A percentile compares a stretch with the other conserved stretches of the same genome.
Conservation (phyloP, 352 stramenopile genomes). For the Poterioochromonas sp. region DNA sequence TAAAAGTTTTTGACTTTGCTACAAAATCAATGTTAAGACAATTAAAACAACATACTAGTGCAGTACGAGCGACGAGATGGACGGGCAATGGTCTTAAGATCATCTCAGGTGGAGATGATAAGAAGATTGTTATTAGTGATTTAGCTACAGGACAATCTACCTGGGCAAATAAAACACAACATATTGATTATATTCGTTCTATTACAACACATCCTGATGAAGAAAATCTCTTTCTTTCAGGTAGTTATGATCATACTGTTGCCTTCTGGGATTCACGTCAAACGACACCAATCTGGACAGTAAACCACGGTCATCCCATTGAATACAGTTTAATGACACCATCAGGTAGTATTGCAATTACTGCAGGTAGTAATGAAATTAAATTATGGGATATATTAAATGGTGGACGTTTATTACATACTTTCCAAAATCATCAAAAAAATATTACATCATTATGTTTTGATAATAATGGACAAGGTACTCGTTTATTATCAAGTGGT, state of each 20-base stretch:
- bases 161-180: conserved; percentile 55
- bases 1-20: conserved; percentile 70
- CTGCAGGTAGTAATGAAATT: conserved; percentile 66
- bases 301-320: conserved; percentile 68
- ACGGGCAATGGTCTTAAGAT: conserved; percentile 68
- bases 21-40: conserved; percentile 67
- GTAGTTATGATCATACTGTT: conserved; percentile 78
- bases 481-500: conserved; percentile 71
- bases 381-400: conserved; percentile 83
- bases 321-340: conserved; percentile 67
- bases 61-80: conserved; percentile 65
- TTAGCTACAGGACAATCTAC: conserved; percentile 65
- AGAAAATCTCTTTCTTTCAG: conserved; percentile 65
- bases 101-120: conserved; percentile 75
- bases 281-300: conserved; percentile 51
- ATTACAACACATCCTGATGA: conserved; percentile 48
- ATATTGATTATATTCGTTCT: conserved; percentile 72
- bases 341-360: conserved; percentile 52
- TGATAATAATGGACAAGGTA: conserved; percentile 60
- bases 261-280: conserved; percentile 74
- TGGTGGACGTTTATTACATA: conserved; percentile 66
- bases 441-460: conserved; percentile 77
- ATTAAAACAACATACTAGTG: conserved; percentile 67
- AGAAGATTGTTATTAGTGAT: conserved; percentile 73
- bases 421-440: conserved; percentile 82